Conservation (phyloP, 345 rosid genomes). For the Salix viminalis region DNA sequence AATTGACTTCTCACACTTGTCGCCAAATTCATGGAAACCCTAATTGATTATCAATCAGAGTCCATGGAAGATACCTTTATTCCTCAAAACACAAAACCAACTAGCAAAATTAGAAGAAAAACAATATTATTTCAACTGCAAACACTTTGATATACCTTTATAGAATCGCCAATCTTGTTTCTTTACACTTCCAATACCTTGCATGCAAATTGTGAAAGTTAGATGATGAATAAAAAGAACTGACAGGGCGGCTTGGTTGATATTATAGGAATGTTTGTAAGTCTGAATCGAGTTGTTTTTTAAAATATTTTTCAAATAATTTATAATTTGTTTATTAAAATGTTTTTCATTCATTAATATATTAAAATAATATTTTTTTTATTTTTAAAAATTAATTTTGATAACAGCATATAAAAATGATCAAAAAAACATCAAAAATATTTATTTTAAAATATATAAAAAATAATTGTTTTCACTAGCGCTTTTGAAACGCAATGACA, state of each 20-base stretch:
- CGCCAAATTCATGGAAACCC: not conserved
- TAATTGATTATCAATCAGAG: not conserved
- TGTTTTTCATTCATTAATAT: too few species aligned
- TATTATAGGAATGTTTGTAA: not conserved
- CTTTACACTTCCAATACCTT: not conserved
- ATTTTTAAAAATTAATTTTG: too few species aligned
- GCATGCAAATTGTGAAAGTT: not conserved
- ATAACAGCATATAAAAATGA: too few species aligned
- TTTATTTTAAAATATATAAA: too few species aligned
- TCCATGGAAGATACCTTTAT: not conserved
- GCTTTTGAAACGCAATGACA: too few species aligned
- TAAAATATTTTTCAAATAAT: too few species aligned
- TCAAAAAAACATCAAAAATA: too few species aligned
- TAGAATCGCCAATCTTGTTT: not conserved
- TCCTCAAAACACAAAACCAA: not conserved
- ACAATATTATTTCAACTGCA: too few species aligned
- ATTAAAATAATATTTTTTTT: too few species aligned
- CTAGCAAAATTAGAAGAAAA: not conserved
- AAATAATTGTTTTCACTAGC: too few species aligned
- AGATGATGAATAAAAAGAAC: conserved; percentile 13
- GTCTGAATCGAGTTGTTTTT: too few species aligned
- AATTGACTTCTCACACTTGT: not conserved
- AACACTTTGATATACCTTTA: not conserved
- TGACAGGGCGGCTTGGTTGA: conserved; percentile 65
- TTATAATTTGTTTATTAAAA: too few species aligned